Evolutionary conservation across 2,329 filamentous ascomycete species (phyloP), one percentile per base, ranked within the genome.

Genomic region (Fusarium haematococcum): DNA sequence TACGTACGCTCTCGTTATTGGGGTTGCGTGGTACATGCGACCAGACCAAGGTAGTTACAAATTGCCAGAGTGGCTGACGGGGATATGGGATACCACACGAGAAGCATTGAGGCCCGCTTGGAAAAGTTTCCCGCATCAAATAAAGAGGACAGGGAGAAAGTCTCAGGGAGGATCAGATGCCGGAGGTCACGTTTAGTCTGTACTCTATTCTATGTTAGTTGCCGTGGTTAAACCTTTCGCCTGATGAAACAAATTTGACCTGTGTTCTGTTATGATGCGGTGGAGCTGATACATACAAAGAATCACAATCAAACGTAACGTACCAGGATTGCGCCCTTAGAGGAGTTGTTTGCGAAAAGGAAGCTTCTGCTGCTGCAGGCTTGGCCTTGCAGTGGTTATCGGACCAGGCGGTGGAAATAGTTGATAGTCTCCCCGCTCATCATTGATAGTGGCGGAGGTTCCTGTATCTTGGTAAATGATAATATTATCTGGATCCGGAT

Each of bases 401-500:
- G 25, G 9, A 30, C 16, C 11, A 27, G 23, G n/a, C 11, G 10
- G 18, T 18, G 18, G n/a, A 13, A 41, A 5, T 2, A 20, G 39
- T 11, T 20, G n/a, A 41, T 3, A 20, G 13, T 13, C 5, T 5
- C 4, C 43, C 0, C 8, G 3, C 23, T 18, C 13, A 2, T 48
- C 43, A 27, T 6, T 18, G 14, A 48, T 27, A 48, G 14, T 16
- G 23, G 11, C 23, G 5, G 25, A 11, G 16, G 0, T 27, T 13
- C 8, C 4, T 7, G 16, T 9, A 20, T 20, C 48, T 52, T 3
- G 25, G 25, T 8, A 52, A 0, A 30, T n/a, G 2, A 52, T 30
- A 8, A 6, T 3, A 18, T 11, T 11, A 11, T 5, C 48, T n/a
- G 0, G 3, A 13, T 4, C 16, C 3, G 2, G 18, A 8, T 1